A percentile compares a stretch with the other conserved stretches of the same genome.
phyloP scores from a whole-genome alignment of 768 basidiomycete genomes.

The Hysterangium stoloniferum region DNA sequence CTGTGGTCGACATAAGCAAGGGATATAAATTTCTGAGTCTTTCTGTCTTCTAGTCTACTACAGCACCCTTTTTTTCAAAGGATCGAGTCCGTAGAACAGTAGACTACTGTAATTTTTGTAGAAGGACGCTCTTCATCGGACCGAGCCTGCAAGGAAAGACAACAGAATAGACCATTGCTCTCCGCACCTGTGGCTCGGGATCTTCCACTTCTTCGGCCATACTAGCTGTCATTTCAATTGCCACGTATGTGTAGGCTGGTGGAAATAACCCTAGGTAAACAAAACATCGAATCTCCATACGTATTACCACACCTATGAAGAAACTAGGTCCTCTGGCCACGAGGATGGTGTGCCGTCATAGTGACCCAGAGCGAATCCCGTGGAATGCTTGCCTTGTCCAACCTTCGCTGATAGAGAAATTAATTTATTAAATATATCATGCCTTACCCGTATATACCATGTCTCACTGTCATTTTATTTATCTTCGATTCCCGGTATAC shows the following conservation, averaged over 20 bases:
- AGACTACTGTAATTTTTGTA: too few relatives aligned
- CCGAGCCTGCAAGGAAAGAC: too few relatives aligned
- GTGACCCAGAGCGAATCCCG: conserved; percentile 46
- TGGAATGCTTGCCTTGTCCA: conserved; percentile 44
- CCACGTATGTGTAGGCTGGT: conserved; percentile 47
- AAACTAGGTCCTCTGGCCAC: conserved; percentile 66
- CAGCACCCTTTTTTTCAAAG: too few relatives aligned
- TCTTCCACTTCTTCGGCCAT: conserved; percentile 64
- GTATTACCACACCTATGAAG: conserved; percentile 45
- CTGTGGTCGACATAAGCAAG: too few relatives aligned
- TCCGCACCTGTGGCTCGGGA: conserved; percentile 46
- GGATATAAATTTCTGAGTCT: too few relatives aligned
- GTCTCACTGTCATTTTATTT: too few relatives aligned
- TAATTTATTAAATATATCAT: conserved; percentile 40
- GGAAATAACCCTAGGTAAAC: conserved; percentile 19
- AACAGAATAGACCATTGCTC: conserved; percentile 47
- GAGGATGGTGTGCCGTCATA: conserved; percentile 59
- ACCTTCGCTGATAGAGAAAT: conserved; percentile 52
- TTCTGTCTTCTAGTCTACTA: too few relatives aligned
- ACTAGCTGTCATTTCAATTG: conserved; percentile 59
- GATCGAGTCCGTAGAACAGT: too few relatives aligned
- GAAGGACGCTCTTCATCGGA: too few relatives aligned
- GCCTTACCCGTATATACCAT: too few relatives aligned
- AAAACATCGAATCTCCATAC: conserved; percentile 17
- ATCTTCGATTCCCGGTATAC: too few relatives aligned